Evolutionary conservation across 805 yeast species (phyloP), one percentile per base, ranked within the genome.

Genomic region (Kodamaea nitidulidarum): DNA sequence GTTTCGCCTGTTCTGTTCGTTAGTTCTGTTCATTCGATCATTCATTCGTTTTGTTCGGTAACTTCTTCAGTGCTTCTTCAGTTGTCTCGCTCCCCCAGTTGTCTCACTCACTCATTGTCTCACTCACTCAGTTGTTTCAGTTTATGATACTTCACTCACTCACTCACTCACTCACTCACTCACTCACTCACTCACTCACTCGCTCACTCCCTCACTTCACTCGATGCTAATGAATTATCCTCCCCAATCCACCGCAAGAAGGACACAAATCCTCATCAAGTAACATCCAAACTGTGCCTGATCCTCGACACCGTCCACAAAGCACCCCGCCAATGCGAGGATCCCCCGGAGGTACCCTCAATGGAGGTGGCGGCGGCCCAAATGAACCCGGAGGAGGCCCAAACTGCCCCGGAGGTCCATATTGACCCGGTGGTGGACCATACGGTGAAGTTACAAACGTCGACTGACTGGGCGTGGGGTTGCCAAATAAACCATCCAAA

Each of bases 231-330:
- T 31, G 33, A 4, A 44, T 34, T 7, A 78, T 65, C 45, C 88
- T 58, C 0, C 93, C 93, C 28, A 83, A 52, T 1, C 95, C 93
- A 26, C 62, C 60, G 54, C 95, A 85, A 3, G 75, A 65, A 2
- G 75, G 70, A 51, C 95, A 86, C 4, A 71, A 56, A 38, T 80
- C 83, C 29, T 75, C 71, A 50, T 81, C 86, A 22, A 84, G 63
- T 49, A 78, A 75, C 7, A 28, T 39, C 18, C 63, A 60, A 2
- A 72, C 66, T 39, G 69, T 48, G 1, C 95, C 93, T 1, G 71
- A 44, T 1, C 93, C 93, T 40, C 81, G 53, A 51, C 95, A 87
- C 36, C 77, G 64, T 0, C 86, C 87, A 61, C 95, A 87, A 2
- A 81, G 47, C 0, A 69, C 56, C 1, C 95, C 95, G 1, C 95